Conservation (phyloP, 2,329 filamentous ascomycete species). For the Davidsoniella virescens region DNA sequence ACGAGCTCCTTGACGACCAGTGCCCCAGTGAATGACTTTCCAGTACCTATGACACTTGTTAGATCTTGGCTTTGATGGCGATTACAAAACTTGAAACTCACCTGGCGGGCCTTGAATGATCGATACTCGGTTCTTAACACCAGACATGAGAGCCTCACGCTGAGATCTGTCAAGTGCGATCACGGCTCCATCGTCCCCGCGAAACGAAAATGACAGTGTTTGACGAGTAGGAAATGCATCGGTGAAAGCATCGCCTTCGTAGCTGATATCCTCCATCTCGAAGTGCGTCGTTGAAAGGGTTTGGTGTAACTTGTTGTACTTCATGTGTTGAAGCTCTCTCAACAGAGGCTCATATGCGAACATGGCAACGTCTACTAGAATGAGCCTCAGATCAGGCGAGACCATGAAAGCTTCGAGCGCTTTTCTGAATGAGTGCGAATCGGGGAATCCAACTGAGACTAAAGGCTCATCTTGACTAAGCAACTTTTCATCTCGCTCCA, state of each 20-base stretch:
- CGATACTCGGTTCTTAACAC: slow-evolving; percentile 36
- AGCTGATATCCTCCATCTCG: slow-evolving; percentile 16
- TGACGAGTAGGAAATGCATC: background rate
- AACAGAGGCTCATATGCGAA: slow-evolving; percentile 57
- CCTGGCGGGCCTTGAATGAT: slow-evolving; percentile 60
- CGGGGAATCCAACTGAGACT: slow-evolving; percentile 35
- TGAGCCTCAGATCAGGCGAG: slow-evolving; percentile 25
- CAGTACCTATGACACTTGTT: slow-evolving; percentile 36
- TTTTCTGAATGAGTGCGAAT: slow-evolving; percentile 27
- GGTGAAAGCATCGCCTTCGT: background rate
- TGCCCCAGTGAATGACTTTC: slow-evolving; percentile 60
- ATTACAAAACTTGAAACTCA: slow-evolving; percentile 18
- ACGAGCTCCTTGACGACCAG: slow-evolving; percentile 41
- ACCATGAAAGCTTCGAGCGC: slow-evolving; percentile 29
- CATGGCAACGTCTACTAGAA: slow-evolving; percentile 46
- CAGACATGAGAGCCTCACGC: slow-evolving; percentile 35
- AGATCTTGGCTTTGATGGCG: background rate
- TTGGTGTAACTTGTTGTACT: slow-evolving; percentile 35
- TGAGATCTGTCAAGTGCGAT: slow-evolving; percentile 27
- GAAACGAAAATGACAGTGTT: slow-evolving; percentile 26
- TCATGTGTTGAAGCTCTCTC: slow-evolving; percentile 37
- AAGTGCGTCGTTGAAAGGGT: no score
- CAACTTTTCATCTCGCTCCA: slow-evolving; percentile 34
- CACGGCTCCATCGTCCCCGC: slow-evolving; percentile 2
- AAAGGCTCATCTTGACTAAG: slow-evolving; percentile 29